A percentile compares a stretch with the other conserved stretches of the same genome.
Conservation (phyloP, 2,329 filamentous ascomycete species). For the Xylariaceae sp. region DNA sequence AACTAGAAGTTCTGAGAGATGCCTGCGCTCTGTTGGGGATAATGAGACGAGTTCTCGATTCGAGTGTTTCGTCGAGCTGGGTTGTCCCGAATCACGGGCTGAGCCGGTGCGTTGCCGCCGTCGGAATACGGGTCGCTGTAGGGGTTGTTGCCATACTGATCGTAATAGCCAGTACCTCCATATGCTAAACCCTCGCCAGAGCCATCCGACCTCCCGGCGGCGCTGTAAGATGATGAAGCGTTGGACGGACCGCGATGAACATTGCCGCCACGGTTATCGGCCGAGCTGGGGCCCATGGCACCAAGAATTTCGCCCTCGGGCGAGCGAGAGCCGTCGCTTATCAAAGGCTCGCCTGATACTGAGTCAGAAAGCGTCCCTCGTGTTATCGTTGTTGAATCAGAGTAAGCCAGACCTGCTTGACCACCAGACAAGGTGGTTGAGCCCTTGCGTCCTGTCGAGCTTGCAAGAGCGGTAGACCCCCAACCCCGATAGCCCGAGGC, state of each 20-base stretch:
- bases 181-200: slow-evolving; percentile 51
- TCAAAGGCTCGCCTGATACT: slow-evolving; percentile 62
- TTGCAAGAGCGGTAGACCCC: slow-evolving; percentile 69
- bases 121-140: slow-evolving; percentile 55
- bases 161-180: slow-evolving; percentile 48
- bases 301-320: slow-evolving; percentile 79
- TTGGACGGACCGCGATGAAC: slow-evolving; percentile 90
- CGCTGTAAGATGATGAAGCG: slow-evolving; percentile 92
- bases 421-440: slow-evolving; percentile 87
- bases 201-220: slow-evolving; percentile 66
- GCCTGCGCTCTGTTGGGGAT: slow-evolving; percentile 86
- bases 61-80: slow-evolving; percentile 86
- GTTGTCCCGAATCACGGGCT: slow-evolving; percentile 89
- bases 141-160: slow-evolving; percentile 56
- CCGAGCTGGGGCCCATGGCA: slow-evolving; percentile 68
- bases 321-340: slow-evolving; percentile 45
- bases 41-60: slow-evolving; percentile 86
- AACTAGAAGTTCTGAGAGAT: slow-evolving; percentile 92
- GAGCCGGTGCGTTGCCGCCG: slow-evolving; percentile 39
- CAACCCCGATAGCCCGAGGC: slow-evolving; percentile 85
- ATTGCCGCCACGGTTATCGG: slow-evolving; percentile 59
- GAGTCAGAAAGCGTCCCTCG: slow-evolving; percentile 61
- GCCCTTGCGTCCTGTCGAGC: slow-evolving; percentile 71
- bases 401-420: slow-evolving; percentile 58
- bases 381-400: slow-evolving; percentile 67